Base-by-base conservation (phyloP, 2,329 filamentous ascomycete species). In the Pochonia chlamydosporia region DNA sequence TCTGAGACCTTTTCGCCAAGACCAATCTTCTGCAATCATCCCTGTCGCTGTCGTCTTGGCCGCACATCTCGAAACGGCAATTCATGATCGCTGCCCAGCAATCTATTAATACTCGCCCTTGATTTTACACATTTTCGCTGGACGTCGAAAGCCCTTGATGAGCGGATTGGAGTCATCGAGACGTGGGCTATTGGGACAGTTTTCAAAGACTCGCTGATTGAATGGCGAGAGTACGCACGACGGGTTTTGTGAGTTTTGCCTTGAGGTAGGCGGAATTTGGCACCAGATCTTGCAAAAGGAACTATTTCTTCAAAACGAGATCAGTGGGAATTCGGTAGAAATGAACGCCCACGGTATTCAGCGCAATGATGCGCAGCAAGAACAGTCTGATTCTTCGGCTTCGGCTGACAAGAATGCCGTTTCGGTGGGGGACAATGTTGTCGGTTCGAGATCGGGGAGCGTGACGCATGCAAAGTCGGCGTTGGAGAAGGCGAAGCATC, bases 401-500 rank as follows among this genome's bases (percentile, higher is more conserved):
- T 39, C 20, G 35, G 35, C 35, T 3, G 20, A 14, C 5, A 39
- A 39, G 18, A 23, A 21, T 18, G n/a, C 9, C 9, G 35, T 21
- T 16, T 18, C 8, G 8, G 35, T 39, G 18, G 35, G 23, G 11
- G 11, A 10, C 13, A 23, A 9, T 10, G 6, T 9, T 24, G 18
- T 21, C 35, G 14, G 18, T 21, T 39, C 18, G 8, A 23, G 13
- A 9, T 13, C 13, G 18, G 24, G 35, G 8, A 24, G 35, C 44
- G 31, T 21, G 13, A 8, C n/a, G 3, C 10, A 23, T 21, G 43
- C 26, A 25, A 39, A 20, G 43, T 49, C 46, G 46, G 43, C 18
- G 35, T 8, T 57, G n/a, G 47, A 39, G 31, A 53, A 50, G 43
- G 37, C 50, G 31, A 57, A 51, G 46, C 48, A 50, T 37, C 48